Percentiles rank a stretch among this genome's conserved stretches.
phyloP scores from a whole-genome alignment of 108 stramenopile genomes.

The Poteriospumella lacustris region DNA sequence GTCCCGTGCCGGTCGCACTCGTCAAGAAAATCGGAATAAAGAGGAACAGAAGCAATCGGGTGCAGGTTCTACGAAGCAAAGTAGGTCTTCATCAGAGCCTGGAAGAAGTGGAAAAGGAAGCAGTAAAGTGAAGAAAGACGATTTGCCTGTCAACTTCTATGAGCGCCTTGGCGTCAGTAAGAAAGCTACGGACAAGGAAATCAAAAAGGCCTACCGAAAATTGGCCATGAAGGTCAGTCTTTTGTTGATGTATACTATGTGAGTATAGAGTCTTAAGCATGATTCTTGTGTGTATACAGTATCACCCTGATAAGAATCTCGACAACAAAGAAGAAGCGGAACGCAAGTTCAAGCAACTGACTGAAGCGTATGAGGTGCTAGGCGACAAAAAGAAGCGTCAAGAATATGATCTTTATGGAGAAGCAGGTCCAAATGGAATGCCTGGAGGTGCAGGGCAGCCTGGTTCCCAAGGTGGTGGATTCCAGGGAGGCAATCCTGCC shows the following conservation, averaged over 20 bases:
- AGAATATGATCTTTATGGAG: conserved; percentile 26
- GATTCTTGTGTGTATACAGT: not conserved
- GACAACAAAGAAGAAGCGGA: conserved; percentile 68
- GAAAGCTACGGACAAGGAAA: conserved; percentile 65
- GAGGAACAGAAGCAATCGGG: not conserved
- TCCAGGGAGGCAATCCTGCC: not conserved
- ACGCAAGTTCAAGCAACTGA: conserved; percentile 89
- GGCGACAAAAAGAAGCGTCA: conserved; percentile 21
- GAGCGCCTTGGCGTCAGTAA: conserved; percentile 66
- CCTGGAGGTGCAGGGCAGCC: no score
- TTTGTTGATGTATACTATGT: not conserved
- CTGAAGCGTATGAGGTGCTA: conserved; percentile 72
- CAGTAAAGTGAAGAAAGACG: not conserved
- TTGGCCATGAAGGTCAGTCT: conserved; percentile 53
- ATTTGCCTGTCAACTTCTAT: conserved; percentile 62
- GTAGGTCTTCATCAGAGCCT: no score
- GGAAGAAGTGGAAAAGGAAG: not conserved
- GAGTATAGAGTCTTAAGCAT: not conserved
- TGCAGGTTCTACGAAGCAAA: not conserved
- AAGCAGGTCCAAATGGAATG: not conserved
- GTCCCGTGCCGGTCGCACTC: no score
- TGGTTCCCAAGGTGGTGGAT: not conserved
- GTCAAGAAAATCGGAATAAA: no score
- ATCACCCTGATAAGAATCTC: conserved; percentile 87
- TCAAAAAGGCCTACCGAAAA: conserved; percentile 74